A percentile compares a stretch with the other conserved stretches of the same genome.
Conservation (phyloP, 768 basidiomycete species). For the Termitomyces sp. region DNA sequence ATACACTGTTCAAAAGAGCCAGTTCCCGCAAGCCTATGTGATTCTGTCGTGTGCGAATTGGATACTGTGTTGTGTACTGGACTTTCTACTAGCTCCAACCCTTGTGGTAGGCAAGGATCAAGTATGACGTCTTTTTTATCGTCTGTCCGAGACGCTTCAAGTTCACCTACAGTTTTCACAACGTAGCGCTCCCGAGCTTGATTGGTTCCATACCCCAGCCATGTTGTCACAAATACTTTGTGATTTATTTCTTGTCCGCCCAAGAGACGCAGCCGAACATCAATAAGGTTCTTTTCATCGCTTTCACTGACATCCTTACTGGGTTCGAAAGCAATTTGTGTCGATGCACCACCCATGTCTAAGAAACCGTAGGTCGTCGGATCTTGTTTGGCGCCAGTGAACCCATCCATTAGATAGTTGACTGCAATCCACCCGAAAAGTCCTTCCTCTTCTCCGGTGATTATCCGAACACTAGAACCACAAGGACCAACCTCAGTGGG, state of each 20-base stretch:
- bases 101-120: constrained; percentile 89
- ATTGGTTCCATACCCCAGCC: constrained; percentile 98
- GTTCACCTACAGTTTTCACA: constrained; percentile 53
- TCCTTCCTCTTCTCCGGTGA: constrained; percentile 97
- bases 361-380: constrained; percentile 93
- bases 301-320: constrained; percentile 43
- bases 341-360: constrained; percentile 99
- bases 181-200: constrained; percentile 94
- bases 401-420: constrained; percentile 98
- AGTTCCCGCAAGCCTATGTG: constrained; percentile 71
- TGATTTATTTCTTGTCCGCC: constrained; percentile 85
- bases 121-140: constrained; percentile 37
- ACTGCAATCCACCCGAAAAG: constrained; percentile 99
- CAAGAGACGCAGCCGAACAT: constrained; percentile 76
- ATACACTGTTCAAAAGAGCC: constrained; percentile 90
- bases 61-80: constrained; percentile 38
- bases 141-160: constrained; percentile 35
- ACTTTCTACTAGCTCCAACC: constrained; percentile 56
- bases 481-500: constrained; percentile 72
- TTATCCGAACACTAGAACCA: constrained; percentile 88
- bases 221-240: constrained; percentile 95
- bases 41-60: constrained; percentile 37
- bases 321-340: constrained; percentile 98
- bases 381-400: constrained; percentile 48
- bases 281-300: constrained; percentile 60